phyloP scores from a whole-genome alignment of 768 basidiomycete species.

The Lactarius sanguifluus region DNA sequence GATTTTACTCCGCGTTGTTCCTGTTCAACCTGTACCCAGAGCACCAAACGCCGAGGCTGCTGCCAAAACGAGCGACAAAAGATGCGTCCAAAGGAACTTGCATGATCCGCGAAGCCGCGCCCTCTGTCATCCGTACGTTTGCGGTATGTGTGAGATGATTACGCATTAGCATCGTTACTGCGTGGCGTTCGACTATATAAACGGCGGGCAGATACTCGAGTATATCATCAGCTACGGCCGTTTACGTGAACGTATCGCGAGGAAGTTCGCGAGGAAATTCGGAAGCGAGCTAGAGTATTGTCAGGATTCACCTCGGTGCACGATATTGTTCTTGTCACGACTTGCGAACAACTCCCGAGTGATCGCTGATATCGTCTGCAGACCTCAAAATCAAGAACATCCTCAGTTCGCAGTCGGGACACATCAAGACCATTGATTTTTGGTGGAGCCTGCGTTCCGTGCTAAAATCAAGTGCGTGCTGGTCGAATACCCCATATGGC shows the following conservation, averaged over 20 bases:
- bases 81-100: slow-evolving; percentile 97
- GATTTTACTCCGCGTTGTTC: slow-evolving; percentile 85
- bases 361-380: slow-evolving; percentile 31
- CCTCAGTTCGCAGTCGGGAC: no score
- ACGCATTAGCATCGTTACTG: slow-evolving; percentile 98
- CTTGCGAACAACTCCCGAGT: slow-evolving; percentile 1
- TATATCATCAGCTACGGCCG: slow-evolving; percentile 99
- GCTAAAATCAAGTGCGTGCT: no score
- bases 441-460: no score
- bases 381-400: slow-evolving; percentile 94
- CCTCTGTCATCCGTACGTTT: slow-evolving; percentile 99
- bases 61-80: slow-evolving; percentile 77
- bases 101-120: slow-evolving; percentile 91
- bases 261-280: slow-evolving; percentile 96
- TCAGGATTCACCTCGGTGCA: slow-evolving; percentile 89
- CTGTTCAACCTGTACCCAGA: slow-evolving; percentile 50
- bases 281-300: slow-evolving; percentile 95
- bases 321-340: slow-evolving; percentile 9
- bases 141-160: slow-evolving; percentile 99
- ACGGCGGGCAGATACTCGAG: slow-evolving; percentile 99
- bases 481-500: no score
- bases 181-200: slow-evolving; percentile 99
- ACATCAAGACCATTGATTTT: no score
- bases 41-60: slow-evolving; percentile 53
- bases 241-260: slow-evolving; percentile 88